phyloP scores from a whole-genome alignment of 164 flowering plant species.

The Dillenia turbinata region DNA sequence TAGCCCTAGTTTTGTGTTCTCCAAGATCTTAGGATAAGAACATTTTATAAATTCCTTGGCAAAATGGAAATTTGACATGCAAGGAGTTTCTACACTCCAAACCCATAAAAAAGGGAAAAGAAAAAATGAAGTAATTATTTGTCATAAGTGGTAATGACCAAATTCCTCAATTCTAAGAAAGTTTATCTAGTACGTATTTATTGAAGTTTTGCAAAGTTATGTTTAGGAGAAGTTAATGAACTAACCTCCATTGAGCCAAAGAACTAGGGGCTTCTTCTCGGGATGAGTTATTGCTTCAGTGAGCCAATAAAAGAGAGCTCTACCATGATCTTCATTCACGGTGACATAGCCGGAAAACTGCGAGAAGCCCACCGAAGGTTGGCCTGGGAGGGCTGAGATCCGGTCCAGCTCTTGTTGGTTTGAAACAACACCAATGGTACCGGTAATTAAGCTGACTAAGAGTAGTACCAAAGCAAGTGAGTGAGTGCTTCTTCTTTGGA shows the following conservation, averaged over 20 bases:
- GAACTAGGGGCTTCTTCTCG: constrained; percentile 63
- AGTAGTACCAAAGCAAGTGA: background rate
- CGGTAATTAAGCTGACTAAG: constrained; percentile 6
- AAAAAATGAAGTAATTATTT: too few relatives aligned
- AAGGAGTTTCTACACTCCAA: too few relatives aligned
- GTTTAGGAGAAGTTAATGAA: background rate
- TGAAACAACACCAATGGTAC: constrained; percentile 6
- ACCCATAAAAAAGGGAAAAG: too few relatives aligned
- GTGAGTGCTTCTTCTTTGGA: constrained; percentile 1
- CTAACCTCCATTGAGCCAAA: constrained; percentile 96
- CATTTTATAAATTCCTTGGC: too few relatives aligned
- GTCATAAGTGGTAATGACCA: too few relatives aligned
- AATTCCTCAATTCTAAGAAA: too few relatives aligned
- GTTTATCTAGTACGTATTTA: too few relatives aligned
- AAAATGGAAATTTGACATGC: too few relatives aligned
- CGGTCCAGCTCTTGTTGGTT: constrained; percentile 40
- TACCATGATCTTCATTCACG: constrained; percentile 54
- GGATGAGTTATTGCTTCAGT: constrained; percentile 47
- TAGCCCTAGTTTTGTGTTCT: too few relatives aligned
- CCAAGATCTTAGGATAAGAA: too few relatives aligned
- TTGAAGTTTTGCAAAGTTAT: too few relatives aligned
- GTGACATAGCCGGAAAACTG: constrained; percentile 83
- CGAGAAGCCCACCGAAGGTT: constrained; percentile 56
- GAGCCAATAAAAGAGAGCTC: constrained; percentile 85
- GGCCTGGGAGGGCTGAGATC: constrained; percentile 64